These are phyloP conservation scores for Coemansia sp. DNA, from an alignment of 192 early-diverging fungal genomes.

Conservation along the genomic window DNA sequence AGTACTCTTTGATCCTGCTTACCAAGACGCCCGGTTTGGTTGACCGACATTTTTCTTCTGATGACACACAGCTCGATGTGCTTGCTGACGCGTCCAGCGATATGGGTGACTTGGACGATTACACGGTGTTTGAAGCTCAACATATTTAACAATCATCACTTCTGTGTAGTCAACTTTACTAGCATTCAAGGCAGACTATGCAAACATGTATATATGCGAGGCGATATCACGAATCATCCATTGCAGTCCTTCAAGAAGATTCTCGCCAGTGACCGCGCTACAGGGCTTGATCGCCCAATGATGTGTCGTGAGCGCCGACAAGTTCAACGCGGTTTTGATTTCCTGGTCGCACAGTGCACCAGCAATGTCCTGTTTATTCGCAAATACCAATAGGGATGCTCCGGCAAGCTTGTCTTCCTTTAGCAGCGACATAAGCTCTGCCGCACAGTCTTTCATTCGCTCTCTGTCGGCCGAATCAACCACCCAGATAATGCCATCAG, in stretches of 20 bases:
- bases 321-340: conserved; percentile 68
- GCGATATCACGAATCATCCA: conserved; percentile 94
- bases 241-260: conserved; percentile 86
- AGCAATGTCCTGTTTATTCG: conserved; percentile 96
- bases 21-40: conserved; percentile 37
- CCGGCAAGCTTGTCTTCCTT: conserved; percentile 94
- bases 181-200: conserved; percentile 35
- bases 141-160: conserved; percentile 1
- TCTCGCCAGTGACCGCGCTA: conserved; percentile 72
- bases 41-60: conserved; percentile 23
- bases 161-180: background rate
- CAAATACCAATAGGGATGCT: conserved; percentile 90
- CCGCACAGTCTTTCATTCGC: conserved; percentile 75
- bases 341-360: conserved; percentile 72
- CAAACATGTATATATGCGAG: conserved; percentile 78
- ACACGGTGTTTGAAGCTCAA: conserved; percentile 34
- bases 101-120: conserved; percentile 14
- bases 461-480: conserved; percentile 90
- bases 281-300: conserved; percentile 93
- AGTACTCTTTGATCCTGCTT: conserved; percentile 18
- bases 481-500: conserved; percentile 97
- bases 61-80: conserved; percentile 11
- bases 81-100: conserved; percentile 1
- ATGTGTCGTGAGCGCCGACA: conserved; percentile 77
- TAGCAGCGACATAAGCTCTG: conserved; percentile 75